A percentile compares a stretch with the other conserved stretches of the same genome.
Conservation (phyloP, 306 rosid genomes). For the Lathyrus tuberosus region DNA sequence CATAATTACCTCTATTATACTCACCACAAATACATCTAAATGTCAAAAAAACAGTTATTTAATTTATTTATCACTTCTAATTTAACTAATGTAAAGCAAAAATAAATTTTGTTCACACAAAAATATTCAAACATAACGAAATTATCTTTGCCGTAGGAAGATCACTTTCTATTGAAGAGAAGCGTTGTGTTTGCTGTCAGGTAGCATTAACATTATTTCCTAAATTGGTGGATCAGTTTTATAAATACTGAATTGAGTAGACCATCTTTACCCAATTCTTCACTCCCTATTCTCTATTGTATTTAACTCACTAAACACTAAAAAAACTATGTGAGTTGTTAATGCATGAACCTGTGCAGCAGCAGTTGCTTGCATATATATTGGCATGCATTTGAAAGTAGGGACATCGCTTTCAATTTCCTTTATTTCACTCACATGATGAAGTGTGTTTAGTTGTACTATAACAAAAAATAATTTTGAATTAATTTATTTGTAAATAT, state of each 20-base stretch:
- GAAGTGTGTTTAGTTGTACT: too few relatives aligned
- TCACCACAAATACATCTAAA: too few relatives aligned
- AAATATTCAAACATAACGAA: not conserved
- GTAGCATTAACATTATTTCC: conserved; percentile 7
- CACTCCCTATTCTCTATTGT: not conserved
- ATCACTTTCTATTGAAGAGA: not conserved
- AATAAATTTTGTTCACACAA: not conserved
- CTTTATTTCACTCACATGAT: not conserved
- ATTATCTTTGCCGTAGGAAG: not conserved
- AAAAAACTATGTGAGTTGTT: not conserved
- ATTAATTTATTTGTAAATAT: too few relatives aligned
- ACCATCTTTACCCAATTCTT: not conserved
- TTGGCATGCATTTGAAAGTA: not conserved
- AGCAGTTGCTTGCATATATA: not conserved
- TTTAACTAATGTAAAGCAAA: not conserved
- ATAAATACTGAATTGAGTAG: not conserved
- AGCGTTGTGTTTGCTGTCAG: not conserved
- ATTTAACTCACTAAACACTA: conserved; percentile 7
- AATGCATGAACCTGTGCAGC: not conserved
- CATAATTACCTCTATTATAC: too few relatives aligned
- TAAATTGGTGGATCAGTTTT: not conserved
- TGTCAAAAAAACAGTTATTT: too few relatives aligned
- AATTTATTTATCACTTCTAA: not conserved
- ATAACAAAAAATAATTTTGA: too few relatives aligned
- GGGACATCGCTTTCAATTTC: not conserved